Evolutionary conservation across 129 eudicot species (phyloP).

Genomic region (Lactuca sativa): DNA sequence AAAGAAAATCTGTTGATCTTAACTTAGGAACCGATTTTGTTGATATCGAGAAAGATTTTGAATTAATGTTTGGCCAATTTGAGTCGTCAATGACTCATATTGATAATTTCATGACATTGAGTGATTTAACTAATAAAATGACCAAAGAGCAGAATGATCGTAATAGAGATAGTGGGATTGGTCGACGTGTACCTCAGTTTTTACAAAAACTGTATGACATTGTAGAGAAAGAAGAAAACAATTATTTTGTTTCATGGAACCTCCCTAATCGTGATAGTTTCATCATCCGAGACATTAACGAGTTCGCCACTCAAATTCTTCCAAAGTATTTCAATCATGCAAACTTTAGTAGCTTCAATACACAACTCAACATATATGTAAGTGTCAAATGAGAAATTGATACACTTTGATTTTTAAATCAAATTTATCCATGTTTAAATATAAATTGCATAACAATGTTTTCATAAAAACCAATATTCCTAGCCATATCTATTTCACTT

Average conservation of each 20-base stretch:
- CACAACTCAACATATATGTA: conserved; percentile 30
- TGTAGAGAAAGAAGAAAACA: conserved; percentile 21
- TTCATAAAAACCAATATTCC: no score
- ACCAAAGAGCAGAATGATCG: neutral
- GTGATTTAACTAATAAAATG: neutral
- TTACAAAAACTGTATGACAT: conserved; percentile 21
- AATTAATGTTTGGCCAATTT: neutral
- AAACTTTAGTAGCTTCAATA: conserved; percentile 31
- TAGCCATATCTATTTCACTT: no score
- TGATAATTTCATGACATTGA: conserved; percentile 1
- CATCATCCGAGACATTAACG: conserved; percentile 25
- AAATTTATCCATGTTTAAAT: neutral
- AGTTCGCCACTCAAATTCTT: conserved; percentile 17
- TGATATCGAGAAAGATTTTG: conserved; percentile 15
- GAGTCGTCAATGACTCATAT: neutral
- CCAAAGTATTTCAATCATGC: conserved; percentile 25
- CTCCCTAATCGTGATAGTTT: conserved; percentile 16
- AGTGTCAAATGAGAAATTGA: neutral
- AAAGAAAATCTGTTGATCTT: neutral
- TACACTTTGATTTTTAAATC: neutral
- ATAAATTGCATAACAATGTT: no score
- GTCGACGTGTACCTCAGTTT: conserved; percentile 9
- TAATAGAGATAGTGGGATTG: neutral
- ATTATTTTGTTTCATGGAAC: conserved; percentile 19
- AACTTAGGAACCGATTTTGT: neutral